Percentiles rank a stretch among this genome's conserved stretches.
Conservation (phyloP, 2,329 filamentous ascomycete genomes). For the Juglanconis oblonga region DNA sequence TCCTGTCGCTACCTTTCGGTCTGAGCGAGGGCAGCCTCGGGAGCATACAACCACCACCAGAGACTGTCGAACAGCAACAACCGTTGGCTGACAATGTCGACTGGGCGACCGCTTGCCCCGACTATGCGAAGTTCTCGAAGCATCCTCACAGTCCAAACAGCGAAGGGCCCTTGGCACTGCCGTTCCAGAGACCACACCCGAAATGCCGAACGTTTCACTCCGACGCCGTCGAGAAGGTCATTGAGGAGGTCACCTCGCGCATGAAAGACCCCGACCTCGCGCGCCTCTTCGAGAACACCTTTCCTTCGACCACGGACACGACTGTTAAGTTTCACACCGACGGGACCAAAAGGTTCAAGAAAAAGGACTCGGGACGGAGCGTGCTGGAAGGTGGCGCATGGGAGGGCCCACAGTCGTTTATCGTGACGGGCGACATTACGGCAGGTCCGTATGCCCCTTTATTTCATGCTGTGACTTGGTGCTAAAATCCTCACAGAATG, state of each 20-base stretch:
- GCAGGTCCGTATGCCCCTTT: slow-evolving; percentile 38
- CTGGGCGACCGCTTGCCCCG: slow-evolving; percentile 51
- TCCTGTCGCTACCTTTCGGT: neutral
- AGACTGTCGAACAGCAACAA: slow-evolving; percentile 13
- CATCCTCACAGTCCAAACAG: slow-evolving; percentile 69
- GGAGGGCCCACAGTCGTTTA: slow-evolving; percentile 85
- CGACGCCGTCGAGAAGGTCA: slow-evolving; percentile 81
- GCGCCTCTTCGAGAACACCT: slow-evolving; percentile 90
- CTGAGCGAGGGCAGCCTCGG: slow-evolving; percentile 2
- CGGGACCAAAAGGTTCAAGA: slow-evolving; percentile 40
- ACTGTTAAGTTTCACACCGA: slow-evolving; percentile 85
- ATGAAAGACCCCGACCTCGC: slow-evolving; percentile 86
- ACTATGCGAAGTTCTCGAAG: slow-evolving; percentile 60
- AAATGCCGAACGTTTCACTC: slow-evolving; percentile 90
- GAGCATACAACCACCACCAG: slow-evolving; percentile 10
- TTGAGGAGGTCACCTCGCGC: slow-evolving; percentile 73
- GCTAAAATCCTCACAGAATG: slow-evolving; percentile 54
- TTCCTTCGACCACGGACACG: slow-evolving; percentile 87
- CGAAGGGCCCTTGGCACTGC: slow-evolving; percentile 72
- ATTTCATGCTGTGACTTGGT: too few relatives aligned
- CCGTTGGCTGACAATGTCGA: slow-evolving; percentile 32
- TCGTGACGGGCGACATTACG: slow-evolving; percentile 88
- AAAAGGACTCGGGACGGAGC: slow-evolving; percentile 33
- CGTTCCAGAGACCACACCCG: slow-evolving; percentile 78
- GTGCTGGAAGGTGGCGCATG: slow-evolving; percentile 59